Evolutionary conservation across 768 basidiomycete species (phyloP), one percentile per base, ranked within the genome.

Genomic region (Russula dissimulans): DNA sequence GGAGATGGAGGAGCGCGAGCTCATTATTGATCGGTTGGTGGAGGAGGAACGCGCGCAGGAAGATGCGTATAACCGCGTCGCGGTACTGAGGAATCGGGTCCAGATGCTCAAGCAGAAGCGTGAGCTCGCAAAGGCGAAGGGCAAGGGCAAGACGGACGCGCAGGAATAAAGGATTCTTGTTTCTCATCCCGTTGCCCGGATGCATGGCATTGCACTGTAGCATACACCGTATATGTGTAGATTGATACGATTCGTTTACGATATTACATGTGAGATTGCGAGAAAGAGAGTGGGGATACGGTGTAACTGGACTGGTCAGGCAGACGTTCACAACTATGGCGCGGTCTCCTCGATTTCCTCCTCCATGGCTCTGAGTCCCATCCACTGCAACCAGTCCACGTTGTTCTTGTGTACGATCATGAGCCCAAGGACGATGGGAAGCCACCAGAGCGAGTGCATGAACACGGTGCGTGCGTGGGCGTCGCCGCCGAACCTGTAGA

Each of bases 351-450:
- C 53, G 31, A 11, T 18, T 41, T 60, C 59, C 26, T 59, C 54
- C 9, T 56, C 59, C 1, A 12, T 9, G 18, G 65, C 65, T 29
- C 32, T 22, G 10, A 80, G 52, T 10, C 81, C 79, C 9, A 84
- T 36, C 85, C 85, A 87, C 47, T 80, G 74, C 29, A 77, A 66
- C 91, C 90, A 93, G 64, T 87, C 84, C 66, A 89, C 76, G 0
- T 89, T 88, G 67, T 86, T 84, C 75, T 97, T 97, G 73, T 95
- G 93, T 57, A 89, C 76, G 91, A 99, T 93, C 89, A 95, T 93
- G 65, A 98, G 76, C 3, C 85, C 92, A 62, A 98, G 77, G 6
- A 97, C 76, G 6, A 88, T 86, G 0, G 95, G 95, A 44, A 98
- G 71, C 74, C 94, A 94, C 87, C 93, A 93, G 65, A 98, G 71